Evolutionary conservation across 2,329 filamentous ascomycete species (phyloP), one percentile per base, ranked within the genome.

Genomic region (Cercospora brassicicola): DNA sequence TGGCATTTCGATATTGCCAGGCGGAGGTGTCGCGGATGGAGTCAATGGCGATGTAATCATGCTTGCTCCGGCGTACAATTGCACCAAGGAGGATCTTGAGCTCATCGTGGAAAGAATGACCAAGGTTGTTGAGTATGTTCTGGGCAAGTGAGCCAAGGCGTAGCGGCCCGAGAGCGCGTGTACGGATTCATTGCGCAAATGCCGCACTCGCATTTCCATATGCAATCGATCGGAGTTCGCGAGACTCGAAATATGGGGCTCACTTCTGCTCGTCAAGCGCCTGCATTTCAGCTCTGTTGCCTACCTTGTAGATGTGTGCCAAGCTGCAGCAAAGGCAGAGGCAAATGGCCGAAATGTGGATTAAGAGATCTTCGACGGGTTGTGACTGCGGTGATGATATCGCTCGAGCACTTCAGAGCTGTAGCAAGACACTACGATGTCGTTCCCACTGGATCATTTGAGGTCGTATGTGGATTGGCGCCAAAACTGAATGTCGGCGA

Each of bases 1-100:
- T 69, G 81, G 80, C 33, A 84, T 90, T 65, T 84, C 83, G 1
- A 71, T 91, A 3, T 90, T 91, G 73, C 87, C 87, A 1, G 88
- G 88, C 0, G 78, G 80, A 0, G 89, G 89, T 1, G 87, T 87
- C 0, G 85, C 82, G 0, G 87, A 90, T 51, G 81, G 84, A 0
- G 73, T 76, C 13, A 75, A 77, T 2, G 90, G 90, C 4, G 90
- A 93, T 73, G 67, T 71, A 15, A 80, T 91, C 28, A 82, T 92
- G 45, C 74, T 93, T 11, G 85, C 89, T 1, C 90, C 91, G 2
- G 84, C 90, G 0, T 91, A 87, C 77, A 91, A 86, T 56, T 82
- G 88, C 26, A 87, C 84, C 0, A 77, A 77, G 48, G 80, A 81
- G 10, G 87, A 90, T 26, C 79, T 90, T 61, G 82, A 86, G 5